Conservation (phyloP, 2,329 filamentous ascomycete genomes). For the Cercospora sp. region DNA sequence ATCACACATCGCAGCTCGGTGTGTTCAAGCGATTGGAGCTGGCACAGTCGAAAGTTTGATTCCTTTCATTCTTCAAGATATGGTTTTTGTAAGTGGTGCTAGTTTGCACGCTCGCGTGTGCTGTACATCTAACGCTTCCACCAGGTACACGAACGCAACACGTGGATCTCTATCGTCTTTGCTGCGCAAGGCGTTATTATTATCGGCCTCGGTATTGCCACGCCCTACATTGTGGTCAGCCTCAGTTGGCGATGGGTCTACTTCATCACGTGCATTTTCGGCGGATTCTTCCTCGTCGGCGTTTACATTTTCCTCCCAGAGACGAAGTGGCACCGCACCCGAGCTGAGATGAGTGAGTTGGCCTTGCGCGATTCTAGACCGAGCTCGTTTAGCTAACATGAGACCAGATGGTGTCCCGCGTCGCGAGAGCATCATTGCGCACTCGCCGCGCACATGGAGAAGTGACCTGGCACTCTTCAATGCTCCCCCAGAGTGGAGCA, state of each 20-base stretch:
- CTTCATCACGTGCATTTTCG: constrained; percentile 32
- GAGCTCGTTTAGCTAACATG: background rate
- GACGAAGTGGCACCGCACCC: constrained; percentile 34
- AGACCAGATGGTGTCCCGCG: constrained; percentile 24
- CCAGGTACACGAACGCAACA: constrained; percentile 36
- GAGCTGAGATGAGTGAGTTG: constrained; percentile 31
- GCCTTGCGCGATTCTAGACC: background rate
- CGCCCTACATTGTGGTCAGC: constrained; percentile 36
- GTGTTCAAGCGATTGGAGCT: constrained; percentile 36
- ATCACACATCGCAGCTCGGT: constrained; percentile 34
- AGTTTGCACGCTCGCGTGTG: background rate
- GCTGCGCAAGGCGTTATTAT: constrained; percentile 37
- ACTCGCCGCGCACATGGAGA: constrained; percentile 28
- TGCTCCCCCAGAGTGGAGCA: constrained; percentile 29
- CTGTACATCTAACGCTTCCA: background rate
- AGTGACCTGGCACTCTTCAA: constrained; percentile 33
- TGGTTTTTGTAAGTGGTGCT: constrained; percentile 27
- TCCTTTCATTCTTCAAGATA: constrained; percentile 37
- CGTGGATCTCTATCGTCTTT: constrained; percentile 35
- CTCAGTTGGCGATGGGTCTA: constrained; percentile 37
- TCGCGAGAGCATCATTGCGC: constrained; percentile 16
- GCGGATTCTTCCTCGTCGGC: constrained; percentile 32
- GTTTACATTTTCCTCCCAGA: constrained; percentile 35
- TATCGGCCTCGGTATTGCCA: constrained; percentile 33
- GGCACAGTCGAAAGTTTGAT: constrained; percentile 39